phyloP scores from a whole-genome alignment of 176 grass and related monocot genomes.

The Puccinellia tenuiflora region DNA sequence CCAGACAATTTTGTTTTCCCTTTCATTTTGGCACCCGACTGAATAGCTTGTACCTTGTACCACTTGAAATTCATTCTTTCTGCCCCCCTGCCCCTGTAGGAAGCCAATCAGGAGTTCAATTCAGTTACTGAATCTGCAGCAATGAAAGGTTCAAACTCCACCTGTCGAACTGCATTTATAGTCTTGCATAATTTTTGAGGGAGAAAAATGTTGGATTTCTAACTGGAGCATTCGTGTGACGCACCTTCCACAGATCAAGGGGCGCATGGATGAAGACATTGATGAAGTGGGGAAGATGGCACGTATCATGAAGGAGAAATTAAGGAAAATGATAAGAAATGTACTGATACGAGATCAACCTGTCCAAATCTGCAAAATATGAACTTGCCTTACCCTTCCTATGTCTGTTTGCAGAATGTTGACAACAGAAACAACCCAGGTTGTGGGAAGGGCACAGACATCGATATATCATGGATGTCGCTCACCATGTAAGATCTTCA shows the following conservation, averaged over 20 bases:
- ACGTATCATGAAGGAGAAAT: slow-evolving; percentile 35
- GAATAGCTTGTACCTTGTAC: not conserved
- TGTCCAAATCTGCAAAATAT: slow-evolving; percentile 6
- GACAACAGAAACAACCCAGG: not conserved
- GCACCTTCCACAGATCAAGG: slow-evolving; percentile 38
- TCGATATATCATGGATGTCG: slow-evolving; percentile 58
- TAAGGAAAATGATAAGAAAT: slow-evolving; percentile 46
- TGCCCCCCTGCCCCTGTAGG: not conserved
- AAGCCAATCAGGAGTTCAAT: slow-evolving; percentile 48
- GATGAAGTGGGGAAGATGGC: slow-evolving; percentile 39
- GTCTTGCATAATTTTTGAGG: not conserved
- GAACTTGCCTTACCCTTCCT: not conserved
- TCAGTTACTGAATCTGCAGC: slow-evolving; percentile 43
- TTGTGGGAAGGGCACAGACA: not conserved
- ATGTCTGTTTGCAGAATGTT: not conserved
- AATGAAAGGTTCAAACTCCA: slow-evolving; percentile 41
- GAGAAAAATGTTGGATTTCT: not conserved
- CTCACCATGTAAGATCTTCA: slow-evolving; percentile 39
- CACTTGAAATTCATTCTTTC: not conserved
- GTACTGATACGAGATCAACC: slow-evolving; percentile 17
- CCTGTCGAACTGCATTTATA: not conserved
- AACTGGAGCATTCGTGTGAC: not conserved
- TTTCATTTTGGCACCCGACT: no score
- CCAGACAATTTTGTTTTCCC: not conserved
- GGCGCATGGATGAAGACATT: slow-evolving; percentile 49